Percentiles rank a stretch among this genome's conserved stretches.
Evolutionary conservation across 148 eudicot genomes (phyloP).

Genomic region (Rhododendron henanense): DNA sequence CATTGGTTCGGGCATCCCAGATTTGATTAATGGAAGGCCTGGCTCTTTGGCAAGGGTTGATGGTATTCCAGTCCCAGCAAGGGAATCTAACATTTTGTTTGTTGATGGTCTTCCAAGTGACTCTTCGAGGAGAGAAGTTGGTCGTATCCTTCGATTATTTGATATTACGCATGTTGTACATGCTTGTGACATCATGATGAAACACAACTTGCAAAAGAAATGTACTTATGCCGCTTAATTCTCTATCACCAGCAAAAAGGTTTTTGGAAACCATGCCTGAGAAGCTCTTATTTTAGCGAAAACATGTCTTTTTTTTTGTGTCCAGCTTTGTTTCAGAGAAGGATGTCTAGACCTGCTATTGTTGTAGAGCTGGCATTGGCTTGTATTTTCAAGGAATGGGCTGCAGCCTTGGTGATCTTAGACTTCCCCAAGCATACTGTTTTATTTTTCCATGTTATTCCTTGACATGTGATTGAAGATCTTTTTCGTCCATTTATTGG

Average conservation of each 20-base stretch:
- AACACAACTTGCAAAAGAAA: background rate
- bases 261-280: background rate
- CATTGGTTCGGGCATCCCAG: constrained; percentile 38
- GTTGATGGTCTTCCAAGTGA: constrained; percentile 91
- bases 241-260: background rate
- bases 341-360: background rate
- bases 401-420: background rate
- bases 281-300: background rate
- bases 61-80: constrained; percentile 36
- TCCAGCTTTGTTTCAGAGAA: background rate
- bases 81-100: constrained; percentile 75
- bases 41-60: constrained; percentile 46
- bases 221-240: background rate
- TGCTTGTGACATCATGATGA: background rate
- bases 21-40: constrained; percentile 51
- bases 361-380: background rate
- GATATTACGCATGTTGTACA: background rate
- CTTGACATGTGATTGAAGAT: constrained; percentile 67
- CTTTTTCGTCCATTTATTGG: constrained; percentile 96
- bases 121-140: constrained; percentile 94
- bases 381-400: background rate
- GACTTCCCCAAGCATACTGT: background rate
- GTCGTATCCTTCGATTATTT: constrained; percentile 70
- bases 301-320: background rate
- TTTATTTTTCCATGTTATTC: constrained; percentile 18